A percentile compares a stretch with the other conserved stretches of the same genome.
These are phyloP conservation scores for Plantago coronopus DNA, from an alignment of 305 asterid genomes.

Conservation along the genomic window DNA sequence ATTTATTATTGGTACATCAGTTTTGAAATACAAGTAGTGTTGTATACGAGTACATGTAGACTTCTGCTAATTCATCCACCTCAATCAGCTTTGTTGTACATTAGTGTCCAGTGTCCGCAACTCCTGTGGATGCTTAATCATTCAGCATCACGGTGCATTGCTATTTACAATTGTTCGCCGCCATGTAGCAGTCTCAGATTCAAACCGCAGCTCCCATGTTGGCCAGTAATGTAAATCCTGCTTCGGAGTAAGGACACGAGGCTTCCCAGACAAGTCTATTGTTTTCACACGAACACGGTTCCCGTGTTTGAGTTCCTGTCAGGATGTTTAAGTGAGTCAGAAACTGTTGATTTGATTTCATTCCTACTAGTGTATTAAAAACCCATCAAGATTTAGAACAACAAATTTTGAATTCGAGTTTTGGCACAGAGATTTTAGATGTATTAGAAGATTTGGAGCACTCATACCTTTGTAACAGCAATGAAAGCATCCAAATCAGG, in stretches of 20 bases:
- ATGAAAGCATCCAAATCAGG: slow-evolving; percentile 85
- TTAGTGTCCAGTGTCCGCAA: background rate
- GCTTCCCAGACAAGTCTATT: slow-evolving; percentile 86
- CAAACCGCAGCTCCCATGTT: slow-evolving; percentile 90
- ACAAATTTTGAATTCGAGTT: too few species aligned
- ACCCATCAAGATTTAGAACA: too few species aligned
- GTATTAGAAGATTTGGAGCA: background rate
- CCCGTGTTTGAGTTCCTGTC: slow-evolving; percentile 77
- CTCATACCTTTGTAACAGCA: slow-evolving; percentile 71
- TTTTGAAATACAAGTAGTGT: too few species aligned
- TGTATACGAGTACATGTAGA: too few species aligned
- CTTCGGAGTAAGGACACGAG: slow-evolving; percentile 83
- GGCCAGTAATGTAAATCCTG: slow-evolving; percentile 99
- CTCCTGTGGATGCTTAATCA: background rate
- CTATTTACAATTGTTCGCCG: slow-evolving; percentile 61
- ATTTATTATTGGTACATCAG: too few species aligned
- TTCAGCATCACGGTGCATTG: slow-evolving; percentile 29
- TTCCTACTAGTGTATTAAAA: slow-evolving; percentile 36
- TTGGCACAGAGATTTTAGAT: too few species aligned
- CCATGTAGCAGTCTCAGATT: slow-evolving; percentile 80
- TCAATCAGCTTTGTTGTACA: background rate
- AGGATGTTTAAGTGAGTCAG: background rate
- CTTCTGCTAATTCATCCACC: too few species aligned
- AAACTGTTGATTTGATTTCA: background rate
- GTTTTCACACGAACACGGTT: slow-evolving; percentile 83